phyloP scores from a whole-genome alignment of 306 rosid species.

The Alnus rubra region DNA sequence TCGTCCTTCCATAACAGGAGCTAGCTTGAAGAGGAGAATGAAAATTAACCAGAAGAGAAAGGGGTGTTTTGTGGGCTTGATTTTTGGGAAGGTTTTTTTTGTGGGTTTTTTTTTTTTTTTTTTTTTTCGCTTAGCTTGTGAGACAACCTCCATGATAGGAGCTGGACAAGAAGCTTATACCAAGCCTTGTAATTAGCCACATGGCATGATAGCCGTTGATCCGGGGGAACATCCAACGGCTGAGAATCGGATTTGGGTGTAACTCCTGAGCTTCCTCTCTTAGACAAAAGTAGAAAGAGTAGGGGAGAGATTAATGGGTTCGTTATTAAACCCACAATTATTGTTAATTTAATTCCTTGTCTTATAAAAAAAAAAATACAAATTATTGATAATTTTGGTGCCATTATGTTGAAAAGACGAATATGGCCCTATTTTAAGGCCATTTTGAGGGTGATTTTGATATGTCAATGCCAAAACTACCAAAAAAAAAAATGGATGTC shows the following conservation, averaged over 20 bases:
- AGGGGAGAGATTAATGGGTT: too few relatives aligned
- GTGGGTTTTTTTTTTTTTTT: constrained; percentile 11
- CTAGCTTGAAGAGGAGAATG: not conserved
- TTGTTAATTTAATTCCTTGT: too few relatives aligned
- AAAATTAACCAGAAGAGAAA: constrained; percentile 10
- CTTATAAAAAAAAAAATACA: too few relatives aligned
- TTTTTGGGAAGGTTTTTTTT: constrained; percentile 16
- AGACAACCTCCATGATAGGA: constrained; percentile 3
- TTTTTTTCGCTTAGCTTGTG: not conserved
- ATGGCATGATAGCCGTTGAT: not conserved
- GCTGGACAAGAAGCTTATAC: constrained; percentile 38
- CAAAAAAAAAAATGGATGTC: not conserved
- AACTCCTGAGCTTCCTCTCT: too few relatives aligned
- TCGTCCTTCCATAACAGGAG: constrained; percentile 39
- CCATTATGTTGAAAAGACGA: not conserved
- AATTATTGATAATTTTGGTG: too few relatives aligned
- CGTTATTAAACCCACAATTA: too few relatives aligned
- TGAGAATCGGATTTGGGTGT: too few relatives aligned
- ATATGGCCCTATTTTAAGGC: not conserved
- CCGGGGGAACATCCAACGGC: too few relatives aligned
- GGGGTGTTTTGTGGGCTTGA: constrained; percentile 11
- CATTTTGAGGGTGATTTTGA: constrained; percentile 7
- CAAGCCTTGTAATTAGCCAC: constrained; percentile 46
- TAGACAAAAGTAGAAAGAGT: too few relatives aligned
- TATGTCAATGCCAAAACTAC: not conserved